Percentiles rank a stretch among this genome's conserved stretches.
phyloP scores from a whole-genome alignment of 805 yeast genomes.

The Starmerella apicola region DNA sequence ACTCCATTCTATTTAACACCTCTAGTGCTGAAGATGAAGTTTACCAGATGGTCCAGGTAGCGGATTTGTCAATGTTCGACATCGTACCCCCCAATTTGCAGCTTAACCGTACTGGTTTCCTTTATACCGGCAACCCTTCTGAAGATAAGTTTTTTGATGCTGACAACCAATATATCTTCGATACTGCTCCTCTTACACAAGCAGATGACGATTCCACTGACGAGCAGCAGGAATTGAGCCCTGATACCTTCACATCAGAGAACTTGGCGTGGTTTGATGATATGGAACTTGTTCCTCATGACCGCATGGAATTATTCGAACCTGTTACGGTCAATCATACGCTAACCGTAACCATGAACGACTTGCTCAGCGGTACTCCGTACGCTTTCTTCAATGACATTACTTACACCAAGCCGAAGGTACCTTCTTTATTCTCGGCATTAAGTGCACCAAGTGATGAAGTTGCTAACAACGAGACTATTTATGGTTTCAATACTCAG shows the following conservation, averaged over 20 bases:
- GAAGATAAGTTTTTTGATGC: slow-evolving; percentile 11
- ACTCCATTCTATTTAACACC: slow-evolving; percentile 65
- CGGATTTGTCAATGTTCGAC: slow-evolving; percentile 81
- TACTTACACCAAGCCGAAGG: slow-evolving; percentile 66
- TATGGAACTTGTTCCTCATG: slow-evolving; percentile 55
- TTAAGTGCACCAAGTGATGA: slow-evolving; percentile 43
- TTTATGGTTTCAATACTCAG: slow-evolving; percentile 75
- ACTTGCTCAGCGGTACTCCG: slow-evolving; percentile 74
- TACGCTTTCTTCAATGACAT: slow-evolving; percentile 94
- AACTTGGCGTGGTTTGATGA: slow-evolving; percentile 54
- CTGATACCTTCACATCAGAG: slow-evolving; percentile 30
- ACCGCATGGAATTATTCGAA: slow-evolving; percentile 41
- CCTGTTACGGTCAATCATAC: slow-evolving; percentile 56
- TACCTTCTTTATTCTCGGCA: slow-evolving; percentile 75
- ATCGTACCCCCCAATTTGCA: slow-evolving; percentile 47
- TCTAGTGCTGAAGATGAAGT: slow-evolving; percentile 49
- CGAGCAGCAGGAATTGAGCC: slow-evolving; percentile 26
- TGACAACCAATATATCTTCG: slow-evolving; percentile 54
- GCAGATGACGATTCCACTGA: slow-evolving; percentile 25
- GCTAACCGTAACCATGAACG: slow-evolving; percentile 72
- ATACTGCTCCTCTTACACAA: slow-evolving; percentile 31
- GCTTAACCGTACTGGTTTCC: slow-evolving; percentile 62
- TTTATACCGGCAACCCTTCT: slow-evolving; percentile 29
- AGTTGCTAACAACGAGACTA: slow-evolving; percentile 40
- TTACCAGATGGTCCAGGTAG: slow-evolving; percentile 69